Conservation (phyloP, 176 grass and related monocot genomes). For the Eleusine indica region DNA sequence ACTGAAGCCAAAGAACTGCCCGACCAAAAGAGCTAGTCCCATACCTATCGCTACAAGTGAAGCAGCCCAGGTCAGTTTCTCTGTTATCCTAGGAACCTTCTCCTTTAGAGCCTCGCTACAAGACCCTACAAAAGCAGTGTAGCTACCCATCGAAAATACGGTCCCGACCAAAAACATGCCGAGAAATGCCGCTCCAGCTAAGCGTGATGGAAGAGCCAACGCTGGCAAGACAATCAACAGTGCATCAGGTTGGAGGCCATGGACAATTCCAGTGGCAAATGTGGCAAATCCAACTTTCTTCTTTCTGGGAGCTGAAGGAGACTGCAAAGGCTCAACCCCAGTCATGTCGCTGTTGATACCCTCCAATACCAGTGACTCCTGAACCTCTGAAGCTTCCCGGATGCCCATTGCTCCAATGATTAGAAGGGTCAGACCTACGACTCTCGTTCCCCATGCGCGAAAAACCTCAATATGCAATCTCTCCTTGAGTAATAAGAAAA, state of each 20-base stretch:
- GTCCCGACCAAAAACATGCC: constrained; percentile 91
- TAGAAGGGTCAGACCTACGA: constrained; percentile 91
- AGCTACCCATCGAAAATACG: constrained; percentile 91
- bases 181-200: constrained; percentile 85
- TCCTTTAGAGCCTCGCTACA: constrained; percentile 92
- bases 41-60: constrained; percentile 86
- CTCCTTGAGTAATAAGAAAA: constrained; percentile 94
- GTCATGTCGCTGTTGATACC: constrained; percentile 44
- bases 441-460: constrained; percentile 81
- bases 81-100: constrained; percentile 88
- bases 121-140: constrained; percentile 91
- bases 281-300: constrained; percentile 93
- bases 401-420: constrained; percentile 85
- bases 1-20: constrained; percentile 89
- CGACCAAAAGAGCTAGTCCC: constrained; percentile 78
- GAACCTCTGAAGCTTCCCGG: constrained; percentile 64
- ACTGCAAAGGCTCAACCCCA: constrained; percentile 31
- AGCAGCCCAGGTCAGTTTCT: constrained; percentile 97
- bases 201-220: constrained; percentile 77
- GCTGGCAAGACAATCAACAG: constrained; percentile 91
- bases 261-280: constrained; percentile 81
- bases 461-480: constrained; percentile 90
- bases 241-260: constrained; percentile 90
- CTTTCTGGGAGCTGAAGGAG: constrained; percentile 48
- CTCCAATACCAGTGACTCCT: constrained; percentile 57